Evolutionary conservation across 352 stramenopile genomes (phyloP).

Genomic region (Thalassiosira exigua): DNA sequence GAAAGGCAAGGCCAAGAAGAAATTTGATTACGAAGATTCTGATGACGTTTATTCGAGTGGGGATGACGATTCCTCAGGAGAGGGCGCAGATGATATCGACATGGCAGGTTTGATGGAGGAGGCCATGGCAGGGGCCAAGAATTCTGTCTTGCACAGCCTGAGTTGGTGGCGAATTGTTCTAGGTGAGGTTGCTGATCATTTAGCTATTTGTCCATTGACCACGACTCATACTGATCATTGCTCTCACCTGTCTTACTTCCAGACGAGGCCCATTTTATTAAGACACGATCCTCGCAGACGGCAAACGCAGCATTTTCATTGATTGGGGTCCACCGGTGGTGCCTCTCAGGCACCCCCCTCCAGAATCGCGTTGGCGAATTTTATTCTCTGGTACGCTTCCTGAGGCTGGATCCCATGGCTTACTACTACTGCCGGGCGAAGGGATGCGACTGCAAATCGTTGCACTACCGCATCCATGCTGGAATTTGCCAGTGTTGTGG

Average conservation of each 20-base stretch:
- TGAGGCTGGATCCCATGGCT: slow-evolving; percentile 96
- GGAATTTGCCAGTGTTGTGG: slow-evolving; percentile 90
- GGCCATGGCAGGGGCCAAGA: slow-evolving; percentile 77
- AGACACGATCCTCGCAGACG: slow-evolving; percentile 89
- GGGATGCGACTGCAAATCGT: slow-evolving; percentile 87
- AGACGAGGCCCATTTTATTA: slow-evolving; percentile 82
- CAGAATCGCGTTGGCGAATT: slow-evolving; percentile 90
- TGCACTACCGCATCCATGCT: slow-evolving; percentile 87
- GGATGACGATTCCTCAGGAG: slow-evolving; percentile 44
- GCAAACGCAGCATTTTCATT: slow-evolving; percentile 96
- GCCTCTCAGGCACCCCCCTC: slow-evolving; percentile 95
- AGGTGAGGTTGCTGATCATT: too few species aligned
- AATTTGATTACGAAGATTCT: slow-evolving; percentile 43
- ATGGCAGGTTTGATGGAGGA: slow-evolving; percentile 75
- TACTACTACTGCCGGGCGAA: slow-evolving; percentile 96
- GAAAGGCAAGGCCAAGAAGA: slow-evolving; percentile 43
- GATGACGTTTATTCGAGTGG: slow-evolving; percentile 46
- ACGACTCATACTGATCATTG: too few species aligned
- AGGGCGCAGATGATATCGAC: slow-evolving; percentile 78
- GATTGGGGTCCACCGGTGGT: slow-evolving; percentile 96
- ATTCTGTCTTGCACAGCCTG: slow-evolving; percentile 91
- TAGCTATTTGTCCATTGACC: too few species aligned
- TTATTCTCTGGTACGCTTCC: slow-evolving; percentile 97
- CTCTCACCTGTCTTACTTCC: too few species aligned
- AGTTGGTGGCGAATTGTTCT: slow-evolving; percentile 97